Base-by-base conservation (phyloP, 1,284 basidiomycete genomes). In the Ustilago curta region DNA sequence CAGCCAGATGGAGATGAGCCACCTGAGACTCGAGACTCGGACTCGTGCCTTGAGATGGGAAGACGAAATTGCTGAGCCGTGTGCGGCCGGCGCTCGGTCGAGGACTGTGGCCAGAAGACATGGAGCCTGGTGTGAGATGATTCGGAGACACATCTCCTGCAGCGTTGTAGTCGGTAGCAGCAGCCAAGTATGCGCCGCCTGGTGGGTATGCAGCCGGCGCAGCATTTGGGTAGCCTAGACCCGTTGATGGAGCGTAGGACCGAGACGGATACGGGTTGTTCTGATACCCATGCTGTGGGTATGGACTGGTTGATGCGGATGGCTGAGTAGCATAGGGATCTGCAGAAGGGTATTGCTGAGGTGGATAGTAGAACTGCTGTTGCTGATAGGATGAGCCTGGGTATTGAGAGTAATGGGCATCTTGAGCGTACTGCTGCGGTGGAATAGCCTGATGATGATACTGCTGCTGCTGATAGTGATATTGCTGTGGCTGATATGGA, bases 1-100 rank as follows among this genome's bases (percentile, higher is more conserved):
- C 35, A 35, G 39, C 35, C 1, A 64, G 37, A 19, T 32, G 43
- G 27, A 70, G 49, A 12, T 64, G 48, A 5, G 61, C 52, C 7
- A 65, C 49, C 39, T 70, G 57, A 29, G 68, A 49, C 27, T 70
- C 62, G 25, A 65, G 52, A 27, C 51, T 55, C 2, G 66, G 52
- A 49, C 59, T 63, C 0, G 52, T 9, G 4, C 39, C 58, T 29
- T 61, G 57, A 1, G 31, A 23, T 0, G 70, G 63, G 39, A 59
- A 67, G 47, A 51, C 55, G 51, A 60, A 67, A 21, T 43, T 54
- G 23, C 50, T 52, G 9, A 63, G 49, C 0, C 60, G 51, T 18
- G 70, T 48, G 35, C 57, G 53, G 16, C 61, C 65, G 8, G 58
- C 37, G 35, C 57, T 58, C 9, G 59, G 58, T 18, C 53, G 29